Base-by-base conservation (phyloP, 768 basidiomycete genomes). In the Leccinum pellstonianum region DNA sequence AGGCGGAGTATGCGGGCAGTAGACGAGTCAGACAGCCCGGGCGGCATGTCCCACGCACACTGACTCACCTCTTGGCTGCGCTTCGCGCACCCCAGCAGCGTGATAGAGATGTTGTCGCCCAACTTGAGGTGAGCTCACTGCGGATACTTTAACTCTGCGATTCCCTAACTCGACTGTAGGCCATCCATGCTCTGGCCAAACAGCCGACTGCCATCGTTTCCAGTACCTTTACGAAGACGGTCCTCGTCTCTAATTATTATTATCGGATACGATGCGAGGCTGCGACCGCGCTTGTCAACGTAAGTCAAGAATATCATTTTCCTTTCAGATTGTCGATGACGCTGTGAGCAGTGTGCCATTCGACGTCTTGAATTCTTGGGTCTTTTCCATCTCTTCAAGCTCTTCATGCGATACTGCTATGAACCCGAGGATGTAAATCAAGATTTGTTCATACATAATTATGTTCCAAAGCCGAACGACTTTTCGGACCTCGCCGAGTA, bases 231-330 rank as follows among this genome's bases (percentile, higher is more conserved):
- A 94, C 96, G 53, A 95, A 93, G 77, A 95, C 94, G 0, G 90
- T 95, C 0, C 81, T 98, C 29, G 96, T 98, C 11, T 86, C 91
- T 27, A 97, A 97, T 71, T 98, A 98, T 74, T 98, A 92, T 74
- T 96, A 89, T 73, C 90, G 95, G 23, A 90, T 98, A 55, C 91
- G 97, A 4, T 95, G 93, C 76, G 96, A 98, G 74, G 97, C 97
- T 2, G 93, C 92, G 4, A 75, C 85, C 27, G 92, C 93, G 3
- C 81, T 99, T 33, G 85, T 93, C 51, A 82, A 81, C 37, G 94
- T 95, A 72, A 70, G 90, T 76, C 48, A 33, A 52, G 37, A 52
- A 51, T 47, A 37, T 25, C 31, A 27, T 27, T 7, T 21, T 47
- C 10, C 52, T n/a, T 52, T 59, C 50, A 49, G 64, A 59, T 58